Conservation (phyloP, 2,329 filamentous ascomycete species). For the Neoscytalidium dimidiatum region DNA sequence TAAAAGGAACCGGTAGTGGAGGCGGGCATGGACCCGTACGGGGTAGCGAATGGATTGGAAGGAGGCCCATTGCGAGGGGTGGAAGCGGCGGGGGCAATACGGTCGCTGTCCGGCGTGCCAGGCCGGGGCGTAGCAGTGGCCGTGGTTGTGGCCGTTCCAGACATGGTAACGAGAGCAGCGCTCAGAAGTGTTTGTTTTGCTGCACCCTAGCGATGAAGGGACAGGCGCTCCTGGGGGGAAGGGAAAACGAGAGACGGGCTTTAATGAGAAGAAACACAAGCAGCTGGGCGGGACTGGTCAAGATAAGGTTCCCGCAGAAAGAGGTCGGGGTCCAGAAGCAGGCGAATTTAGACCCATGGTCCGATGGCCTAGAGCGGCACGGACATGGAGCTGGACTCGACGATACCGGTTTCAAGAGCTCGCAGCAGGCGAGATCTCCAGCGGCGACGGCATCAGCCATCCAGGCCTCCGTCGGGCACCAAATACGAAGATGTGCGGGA, state of each 20-base stretch:
- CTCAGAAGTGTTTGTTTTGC: not conserved
- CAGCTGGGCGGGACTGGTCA: not conserved
- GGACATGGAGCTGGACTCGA: not conserved
- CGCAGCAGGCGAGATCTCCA: not conserved
- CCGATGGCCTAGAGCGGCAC: conserved; percentile 5
- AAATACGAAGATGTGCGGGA: not conserved
- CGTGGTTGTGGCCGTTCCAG: conserved; percentile 24
- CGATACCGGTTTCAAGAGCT: not conserved
- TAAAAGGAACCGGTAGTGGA: conserved; percentile 42
- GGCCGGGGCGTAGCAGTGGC: conserved; percentile 39
- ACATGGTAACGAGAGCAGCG: conserved; percentile 9
- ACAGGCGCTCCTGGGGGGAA: not conserved
- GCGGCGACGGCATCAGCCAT: not conserved
- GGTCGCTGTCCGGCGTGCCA: conserved; percentile 42
- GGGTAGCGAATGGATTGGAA: conserved; percentile 38
- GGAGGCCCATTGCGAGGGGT: conserved; percentile 13
- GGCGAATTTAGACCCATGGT: not conserved
- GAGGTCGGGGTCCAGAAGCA: not conserved
- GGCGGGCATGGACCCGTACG: conserved; percentile 45
- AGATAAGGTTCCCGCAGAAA: not conserved
- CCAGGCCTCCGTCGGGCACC: not conserved
- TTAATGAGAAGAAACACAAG: not conserved
- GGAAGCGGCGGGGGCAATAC: conserved; percentile 29
- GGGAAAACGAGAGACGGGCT: not conserved
- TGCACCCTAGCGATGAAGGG: not conserved